These are phyloP conservation scores for Artomyces pyxidatus DNA, from an alignment of 768 basidiomycete genomes.

Conservation along the genomic window DNA sequence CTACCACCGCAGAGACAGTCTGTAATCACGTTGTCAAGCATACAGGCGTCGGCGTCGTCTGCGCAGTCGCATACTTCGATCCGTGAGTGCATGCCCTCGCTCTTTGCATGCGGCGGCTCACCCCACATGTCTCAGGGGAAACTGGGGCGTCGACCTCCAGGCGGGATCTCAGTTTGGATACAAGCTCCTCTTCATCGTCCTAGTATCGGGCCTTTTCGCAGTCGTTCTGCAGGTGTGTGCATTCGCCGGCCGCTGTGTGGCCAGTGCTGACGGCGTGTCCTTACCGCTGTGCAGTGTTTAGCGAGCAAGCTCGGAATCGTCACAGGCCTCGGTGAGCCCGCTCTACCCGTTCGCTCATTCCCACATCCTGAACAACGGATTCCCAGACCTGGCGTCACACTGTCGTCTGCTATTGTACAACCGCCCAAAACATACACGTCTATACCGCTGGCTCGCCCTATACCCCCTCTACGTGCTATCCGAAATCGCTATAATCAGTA, in stretches of 20 bases:
- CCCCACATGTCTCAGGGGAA: conserved; percentile 42
- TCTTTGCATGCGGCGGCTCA: neutral
- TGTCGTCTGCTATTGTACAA: conserved; percentile 40
- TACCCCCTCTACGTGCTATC: conserved; percentile 39
- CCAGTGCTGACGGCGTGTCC: neutral
- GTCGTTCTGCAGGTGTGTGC: conserved; percentile 65
- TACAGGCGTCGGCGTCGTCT: conserved; percentile 79
- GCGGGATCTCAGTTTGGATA: conserved; percentile 85
- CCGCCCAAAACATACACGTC: conserved; percentile 30
- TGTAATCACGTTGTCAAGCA: conserved; percentile 49
- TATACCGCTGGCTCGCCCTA: conserved; percentile 33
- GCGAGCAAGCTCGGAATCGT: conserved; percentile 78
- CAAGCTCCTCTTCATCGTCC: conserved; percentile 67
- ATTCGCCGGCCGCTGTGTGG: neutral
- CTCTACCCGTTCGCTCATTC: neutral
- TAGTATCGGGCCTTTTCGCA: conserved; percentile 79
- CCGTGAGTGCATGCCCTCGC: conserved; percentile 43
- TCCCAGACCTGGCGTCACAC: conserved; percentile 38
- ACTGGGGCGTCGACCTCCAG: conserved; percentile 87
- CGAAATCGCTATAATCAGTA: conserved; percentile 48
- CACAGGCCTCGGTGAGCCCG: conserved; percentile 60
- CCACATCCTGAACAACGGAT: neutral
- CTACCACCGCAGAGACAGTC: conserved; percentile 2
- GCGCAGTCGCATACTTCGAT: conserved; percentile 85
- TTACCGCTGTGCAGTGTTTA: conserved; percentile 42